A percentile compares a stretch with the other conserved stretches of the same genome.
Evolutionary conservation across 2,329 filamentous ascomycete species (phyloP).

Genomic region (Penicillium glabrum): DNA sequence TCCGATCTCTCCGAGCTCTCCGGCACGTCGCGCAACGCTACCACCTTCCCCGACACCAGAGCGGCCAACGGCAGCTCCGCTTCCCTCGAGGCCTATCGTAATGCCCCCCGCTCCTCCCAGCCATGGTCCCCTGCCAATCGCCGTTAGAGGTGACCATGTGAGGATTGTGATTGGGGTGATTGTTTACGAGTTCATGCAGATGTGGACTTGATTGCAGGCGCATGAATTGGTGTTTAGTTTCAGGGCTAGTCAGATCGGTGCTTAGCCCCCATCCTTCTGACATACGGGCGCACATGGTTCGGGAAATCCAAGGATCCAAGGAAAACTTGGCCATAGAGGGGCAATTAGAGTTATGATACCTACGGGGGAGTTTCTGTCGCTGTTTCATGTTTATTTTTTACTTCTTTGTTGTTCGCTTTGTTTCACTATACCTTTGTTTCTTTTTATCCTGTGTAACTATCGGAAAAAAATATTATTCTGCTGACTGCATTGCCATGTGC

Average conservation of each 20-base stretch:
- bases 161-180: neutral
- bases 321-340: neutral
- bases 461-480: neutral
- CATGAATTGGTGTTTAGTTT: neutral
- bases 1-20: neutral
- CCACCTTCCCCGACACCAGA: neutral
- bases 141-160: neutral
- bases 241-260: neutral
- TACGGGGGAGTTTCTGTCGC: neutral
- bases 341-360: neutral
- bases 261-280: neutral
- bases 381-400: neutral
- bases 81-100: neutral
- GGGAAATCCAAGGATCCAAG: neutral
- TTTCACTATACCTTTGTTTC: neutral
- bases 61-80: neutral
- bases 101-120: neutral
- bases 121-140: neutral
- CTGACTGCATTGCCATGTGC: neutral
- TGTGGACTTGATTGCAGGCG: neutral
- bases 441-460: neutral
- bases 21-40: neutral
- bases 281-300: neutral
- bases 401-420: neutral
- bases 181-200: neutral